These are phyloP conservation scores for Collariella sp. DNA, from an alignment of 495 filamentous ascomycete species.

Conservation along the genomic window DNA sequence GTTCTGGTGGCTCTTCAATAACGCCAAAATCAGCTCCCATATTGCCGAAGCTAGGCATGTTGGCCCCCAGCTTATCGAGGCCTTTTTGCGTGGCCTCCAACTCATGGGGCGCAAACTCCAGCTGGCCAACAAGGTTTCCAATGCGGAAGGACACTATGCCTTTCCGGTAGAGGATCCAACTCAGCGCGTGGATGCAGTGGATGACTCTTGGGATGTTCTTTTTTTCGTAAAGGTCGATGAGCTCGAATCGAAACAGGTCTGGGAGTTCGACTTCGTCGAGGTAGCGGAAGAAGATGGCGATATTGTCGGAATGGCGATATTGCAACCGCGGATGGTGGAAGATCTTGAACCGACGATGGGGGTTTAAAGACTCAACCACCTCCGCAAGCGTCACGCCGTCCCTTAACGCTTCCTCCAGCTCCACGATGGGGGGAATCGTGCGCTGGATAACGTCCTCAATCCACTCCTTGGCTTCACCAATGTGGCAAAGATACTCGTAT, in stretches of 20 bases:
- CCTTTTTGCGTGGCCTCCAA: slow-evolving; percentile 95
- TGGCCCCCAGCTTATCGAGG: slow-evolving; percentile 86
- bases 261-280: slow-evolving; percentile 89
- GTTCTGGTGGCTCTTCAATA: slow-evolving; percentile 49
- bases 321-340: slow-evolving; percentile 79
- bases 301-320: slow-evolving; percentile 95
- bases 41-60: slow-evolving; percentile 94
- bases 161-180: slow-evolving; percentile 90
- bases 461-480: slow-evolving; percentile 99
- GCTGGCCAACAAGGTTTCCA: slow-evolving; percentile 93
- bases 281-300: slow-evolving; percentile 86
- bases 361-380: slow-evolving; percentile 84
- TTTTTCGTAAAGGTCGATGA: slow-evolving; percentile 98
- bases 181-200: slow-evolving; percentile 94
- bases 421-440: slow-evolving; percentile 87
- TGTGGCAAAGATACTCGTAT: slow-evolving; percentile 98
- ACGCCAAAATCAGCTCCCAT: slow-evolving; percentile 94
- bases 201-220: slow-evolving; percentile 99
- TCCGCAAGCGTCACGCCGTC: slow-evolving; percentile 95
- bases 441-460: slow-evolving; percentile 90
- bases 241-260: slow-evolving; percentile 96
- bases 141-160: slow-evolving; percentile 92
- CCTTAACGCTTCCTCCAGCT: slow-evolving; percentile 85
- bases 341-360: slow-evolving; percentile 64
- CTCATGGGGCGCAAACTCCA: slow-evolving; percentile 96